Conservation (phyloP, 2,329 filamentous ascomycete genomes). For the Ophidiomyces ophidiicola region DNA sequence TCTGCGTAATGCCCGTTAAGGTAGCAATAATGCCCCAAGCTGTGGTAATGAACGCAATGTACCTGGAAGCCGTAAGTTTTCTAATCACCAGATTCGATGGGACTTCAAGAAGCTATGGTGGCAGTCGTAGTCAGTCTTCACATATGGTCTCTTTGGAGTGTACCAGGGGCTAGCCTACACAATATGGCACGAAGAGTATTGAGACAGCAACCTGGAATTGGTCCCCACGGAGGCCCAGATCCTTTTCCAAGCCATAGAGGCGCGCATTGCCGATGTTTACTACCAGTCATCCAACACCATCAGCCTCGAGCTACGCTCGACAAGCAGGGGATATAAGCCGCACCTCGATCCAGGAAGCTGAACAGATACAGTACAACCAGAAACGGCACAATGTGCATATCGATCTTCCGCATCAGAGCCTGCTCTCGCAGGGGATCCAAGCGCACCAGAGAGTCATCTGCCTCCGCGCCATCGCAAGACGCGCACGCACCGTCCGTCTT, state of each 20-base stretch:
- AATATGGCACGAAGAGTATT: conserved; percentile 55
- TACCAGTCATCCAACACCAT: conserved; percentile 12
- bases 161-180: conserved; percentile 25
- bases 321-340: background rate
- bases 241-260: conserved; percentile 51
- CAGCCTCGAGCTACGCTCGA: background rate
- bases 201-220: conserved; percentile 60
- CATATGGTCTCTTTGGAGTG: background rate
- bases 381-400: conserved; percentile 31
- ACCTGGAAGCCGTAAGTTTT: conserved; percentile 49
- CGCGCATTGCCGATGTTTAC: conserved; percentile 64
- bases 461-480: background rate
- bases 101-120: conserved; percentile 44
- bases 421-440: conserved; percentile 23
- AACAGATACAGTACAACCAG: conserved; percentile 50
- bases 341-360: conserved; percentile 56
- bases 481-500: background rate
- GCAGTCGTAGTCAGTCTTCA: conserved; percentile 15
- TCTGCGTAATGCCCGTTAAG: conserved; percentile 52
- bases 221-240: conserved; percentile 47
- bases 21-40: conserved; percentile 41
- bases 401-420: conserved; percentile 30
- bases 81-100: conserved; percentile 55
- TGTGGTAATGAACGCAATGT: conserved; percentile 47
- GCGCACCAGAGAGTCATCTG: conserved; percentile 9